Percentiles rank a stretch among this genome's conserved stretches.
These are phyloP conservation scores for Penicillium paxilli DNA, from an alignment of 495 filamentous ascomycete genomes.

Conservation along the genomic window DNA sequence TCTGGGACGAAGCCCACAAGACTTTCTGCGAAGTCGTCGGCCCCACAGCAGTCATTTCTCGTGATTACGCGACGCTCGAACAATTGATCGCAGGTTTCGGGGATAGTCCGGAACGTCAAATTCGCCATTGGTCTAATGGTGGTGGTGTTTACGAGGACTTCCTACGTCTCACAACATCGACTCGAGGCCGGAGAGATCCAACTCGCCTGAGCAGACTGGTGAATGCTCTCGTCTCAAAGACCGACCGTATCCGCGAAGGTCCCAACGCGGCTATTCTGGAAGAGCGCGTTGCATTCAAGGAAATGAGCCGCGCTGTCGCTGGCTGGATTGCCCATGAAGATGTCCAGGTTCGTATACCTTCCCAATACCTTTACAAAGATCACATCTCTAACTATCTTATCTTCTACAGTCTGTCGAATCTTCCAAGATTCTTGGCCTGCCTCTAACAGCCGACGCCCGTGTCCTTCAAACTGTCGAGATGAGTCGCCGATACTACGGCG, in stretches of 20 bases:
- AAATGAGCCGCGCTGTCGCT: conserved; percentile 62
- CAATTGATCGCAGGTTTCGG: conserved; percentile 67
- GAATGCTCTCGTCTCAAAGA: conserved; percentile 62
- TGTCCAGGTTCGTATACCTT: conserved; percentile 52
- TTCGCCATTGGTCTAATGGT: conserved; percentile 68
- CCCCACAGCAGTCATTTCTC: conserved; percentile 74
- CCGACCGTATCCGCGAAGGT: conserved; percentile 51
- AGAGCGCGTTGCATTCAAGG: conserved; percentile 74
- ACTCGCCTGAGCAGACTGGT: conserved; percentile 58
- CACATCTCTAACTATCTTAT: conserved; percentile 27
- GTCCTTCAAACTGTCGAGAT: conserved; percentile 67
- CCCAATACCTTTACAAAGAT: not conserved
- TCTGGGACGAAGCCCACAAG: conserved; percentile 78
- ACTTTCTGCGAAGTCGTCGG: conserved; percentile 78
- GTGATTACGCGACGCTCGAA: conserved; percentile 65
- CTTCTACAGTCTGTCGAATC: conserved; percentile 34
- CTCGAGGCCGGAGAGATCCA: conserved; percentile 35
- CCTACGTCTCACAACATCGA: conserved; percentile 55
- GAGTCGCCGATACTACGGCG: conserved; percentile 65
- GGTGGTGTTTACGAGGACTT: conserved; percentile 84
- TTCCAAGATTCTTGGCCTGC: conserved; percentile 60
- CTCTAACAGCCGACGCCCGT: conserved; percentile 70
- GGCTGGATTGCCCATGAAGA: conserved; percentile 60
- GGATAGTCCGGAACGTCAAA: conserved; percentile 47
- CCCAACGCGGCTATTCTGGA: conserved; percentile 64